Conservation (phyloP, 768 basidiomycete genomes). For the Hericium coralloides region DNA sequence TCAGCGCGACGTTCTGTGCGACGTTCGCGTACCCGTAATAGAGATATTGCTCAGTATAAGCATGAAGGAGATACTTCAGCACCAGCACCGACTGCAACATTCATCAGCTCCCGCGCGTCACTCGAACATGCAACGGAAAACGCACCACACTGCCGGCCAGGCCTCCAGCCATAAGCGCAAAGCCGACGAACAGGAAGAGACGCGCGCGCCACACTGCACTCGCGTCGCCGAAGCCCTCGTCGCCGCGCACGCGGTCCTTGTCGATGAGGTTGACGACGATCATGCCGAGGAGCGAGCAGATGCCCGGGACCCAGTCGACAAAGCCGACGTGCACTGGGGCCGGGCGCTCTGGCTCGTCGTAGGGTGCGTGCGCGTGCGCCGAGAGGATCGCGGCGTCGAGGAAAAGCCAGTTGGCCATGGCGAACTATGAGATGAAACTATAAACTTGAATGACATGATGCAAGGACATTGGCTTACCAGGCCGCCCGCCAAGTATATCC, state of each 20-base stretch:
- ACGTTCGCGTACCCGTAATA: constrained; percentile 96
- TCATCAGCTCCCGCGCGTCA: neutral
- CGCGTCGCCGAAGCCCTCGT: constrained; percentile 74
- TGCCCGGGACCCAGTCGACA: constrained; percentile 96
- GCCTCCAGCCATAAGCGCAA: constrained; percentile 96
- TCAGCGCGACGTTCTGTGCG: constrained; percentile 81
- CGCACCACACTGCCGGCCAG: constrained; percentile 93
- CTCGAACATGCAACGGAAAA: constrained; percentile 11
- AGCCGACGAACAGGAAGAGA: constrained; percentile 87
- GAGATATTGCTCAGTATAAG: constrained; percentile 64
- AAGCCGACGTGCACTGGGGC: constrained; percentile 79
- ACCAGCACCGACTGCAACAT: constrained; percentile 67
- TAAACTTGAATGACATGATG: neutral
- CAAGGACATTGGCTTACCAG: constrained; percentile 48
- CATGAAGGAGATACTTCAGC: constrained; percentile 78
- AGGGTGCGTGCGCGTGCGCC: constrained; percentile 72
- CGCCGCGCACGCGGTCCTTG: constrained; percentile 78
- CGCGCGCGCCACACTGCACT: constrained; percentile 87
- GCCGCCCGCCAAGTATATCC: constrained; percentile 87
- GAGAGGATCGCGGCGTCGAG: constrained; percentile 89
- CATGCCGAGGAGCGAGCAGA: constrained; percentile 89
- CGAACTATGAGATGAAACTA: constrained; percentile 51
- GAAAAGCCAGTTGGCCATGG: constrained; percentile 91
- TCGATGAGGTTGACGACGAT: constrained; percentile 90
- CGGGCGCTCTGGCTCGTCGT: constrained; percentile 58